Evolutionary conservation across 2,329 filamentous ascomycete genomes (phyloP), one percentile per base, ranked within the genome.

Genomic region (Xylaria hypoxylon): DNA sequence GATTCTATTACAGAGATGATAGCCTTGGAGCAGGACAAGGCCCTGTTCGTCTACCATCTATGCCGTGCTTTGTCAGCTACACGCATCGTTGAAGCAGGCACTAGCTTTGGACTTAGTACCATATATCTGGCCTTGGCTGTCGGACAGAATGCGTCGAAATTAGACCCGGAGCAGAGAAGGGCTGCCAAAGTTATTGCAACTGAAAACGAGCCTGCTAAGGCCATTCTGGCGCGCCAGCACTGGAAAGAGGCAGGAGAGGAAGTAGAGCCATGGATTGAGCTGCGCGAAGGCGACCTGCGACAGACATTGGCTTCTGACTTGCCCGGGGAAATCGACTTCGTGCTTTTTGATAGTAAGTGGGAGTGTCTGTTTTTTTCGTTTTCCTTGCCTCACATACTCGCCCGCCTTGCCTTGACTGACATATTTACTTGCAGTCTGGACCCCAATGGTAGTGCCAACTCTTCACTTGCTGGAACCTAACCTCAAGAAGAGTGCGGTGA

Each of bases 291-390:
- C 0, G 85, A 90, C 71, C 67, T 90, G 53, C 65, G 65, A 78
- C 83, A 89, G 74, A 89, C 87, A 0, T 76, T 88, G n/a, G 83
- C 83, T 67, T 70, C 78, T 2, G 79, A 81, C 35, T 64, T 89
- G 26, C 80, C 81, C 0, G 77, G 80, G 1, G 72, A 81, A 33
- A 78, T 90, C n/a, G 86, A 90, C 67, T 78, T 90, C 22, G 70
- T 90, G 17, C 76, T 89, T 26, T 79, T 90, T 28, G 87, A 90
- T 71, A 89, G 87, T 90, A 75, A 80, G 87, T 83, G 40, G 38
- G 7, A 19, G 19, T 26, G 2, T 17, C n/a, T 11, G 3, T 33
- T 7, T 17, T 24, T 33, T 11, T 22, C n/a, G n/a, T 15, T n/a
- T 26, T 48, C 15, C n/a, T 10, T n/a, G 11, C 11, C 6, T 44